Base-by-base conservation (phyloP, 495 filamentous ascomycete genomes). In the Neurospora terricola region DNA sequence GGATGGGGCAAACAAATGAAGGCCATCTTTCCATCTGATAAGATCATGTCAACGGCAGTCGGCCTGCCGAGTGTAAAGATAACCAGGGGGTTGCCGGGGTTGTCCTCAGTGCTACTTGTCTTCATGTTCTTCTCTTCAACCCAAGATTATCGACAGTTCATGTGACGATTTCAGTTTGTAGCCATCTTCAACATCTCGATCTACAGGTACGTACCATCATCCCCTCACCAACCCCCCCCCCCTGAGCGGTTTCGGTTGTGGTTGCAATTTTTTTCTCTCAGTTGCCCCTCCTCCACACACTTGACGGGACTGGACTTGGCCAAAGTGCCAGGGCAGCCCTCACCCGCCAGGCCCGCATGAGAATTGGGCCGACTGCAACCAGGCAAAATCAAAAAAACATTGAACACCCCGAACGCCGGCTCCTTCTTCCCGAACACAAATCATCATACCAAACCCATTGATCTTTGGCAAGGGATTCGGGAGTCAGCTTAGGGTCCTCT, bases 231-330 rank as follows among this genome's bases (percentile, higher is more conserved):
- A 34, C 54, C 69, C 71, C 70, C 59, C 54, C 69, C 71, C 70
- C 59, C 43, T 54, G 70, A 79, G 80, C 80, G 80, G 77, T 80
- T 80, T 82, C 80, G 80, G 79, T 76, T 77, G 59, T 74, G 54
- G 23, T 66, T 66, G 27, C 70, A 77, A 71, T 80, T 81, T 82
- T 80, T 77, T 77, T 76, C 70, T 54, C 69, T 43, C 70, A 62
- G 75, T 16, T 78, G 74, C 77, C 79, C 76, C 78, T 80, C 77
- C 75, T 78, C 76, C 74, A 71, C 74, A 71, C 75, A 77, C 70
- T 74, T 66, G 36, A 66, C 54, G 27, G 54, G 68, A 43, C 73
- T 59, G 54, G 21, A 34, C 42, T 72, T 69, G 72, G 75, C 74
- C 73, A 72, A 70, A 40, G 72, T 75, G 72, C 74, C 72, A 45